These are phyloP conservation scores for Actinidia arguta DNA, from an alignment of 179 eudicot species.

Conservation along the genomic window DNA sequence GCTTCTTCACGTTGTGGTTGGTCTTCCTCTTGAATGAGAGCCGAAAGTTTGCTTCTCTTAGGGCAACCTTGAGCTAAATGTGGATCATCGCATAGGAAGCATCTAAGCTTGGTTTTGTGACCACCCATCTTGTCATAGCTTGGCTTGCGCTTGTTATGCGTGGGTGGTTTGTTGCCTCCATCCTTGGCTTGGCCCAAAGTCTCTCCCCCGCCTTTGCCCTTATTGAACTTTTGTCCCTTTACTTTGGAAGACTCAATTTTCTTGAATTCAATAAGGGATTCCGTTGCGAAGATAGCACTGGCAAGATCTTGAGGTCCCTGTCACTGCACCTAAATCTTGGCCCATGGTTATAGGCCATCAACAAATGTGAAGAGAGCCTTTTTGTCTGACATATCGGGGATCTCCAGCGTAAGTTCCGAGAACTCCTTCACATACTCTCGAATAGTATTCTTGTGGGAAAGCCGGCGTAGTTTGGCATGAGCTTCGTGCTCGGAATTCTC, in stretches of 20 bases:
- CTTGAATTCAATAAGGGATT: background rate
- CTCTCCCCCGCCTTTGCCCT: conserved; percentile 6
- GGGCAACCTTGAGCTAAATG: background rate
- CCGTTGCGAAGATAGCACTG: background rate
- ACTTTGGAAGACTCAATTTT: background rate
- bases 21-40: too few species aligned
- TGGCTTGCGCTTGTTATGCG: background rate
- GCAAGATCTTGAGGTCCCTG: background rate
- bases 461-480: too few species aligned
- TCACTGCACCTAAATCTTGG: background rate
- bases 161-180: background rate
- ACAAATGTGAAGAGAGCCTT: background rate
- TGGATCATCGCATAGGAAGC: background rate
- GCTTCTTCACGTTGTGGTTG: too few species aligned
- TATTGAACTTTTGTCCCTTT: background rate
- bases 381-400: background rate
- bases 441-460: too few species aligned
- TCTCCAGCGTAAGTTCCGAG: background rate
- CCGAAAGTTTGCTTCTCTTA: background rate
- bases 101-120: too few species aligned
- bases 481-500: too few species aligned
- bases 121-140: too few species aligned
- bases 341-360: background rate
- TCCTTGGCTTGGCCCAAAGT: background rate
- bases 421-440: background rate